phyloP scores from a whole-genome alignment of 805 yeast genomes.

The Zygoascus flipseniorum region DNA sequence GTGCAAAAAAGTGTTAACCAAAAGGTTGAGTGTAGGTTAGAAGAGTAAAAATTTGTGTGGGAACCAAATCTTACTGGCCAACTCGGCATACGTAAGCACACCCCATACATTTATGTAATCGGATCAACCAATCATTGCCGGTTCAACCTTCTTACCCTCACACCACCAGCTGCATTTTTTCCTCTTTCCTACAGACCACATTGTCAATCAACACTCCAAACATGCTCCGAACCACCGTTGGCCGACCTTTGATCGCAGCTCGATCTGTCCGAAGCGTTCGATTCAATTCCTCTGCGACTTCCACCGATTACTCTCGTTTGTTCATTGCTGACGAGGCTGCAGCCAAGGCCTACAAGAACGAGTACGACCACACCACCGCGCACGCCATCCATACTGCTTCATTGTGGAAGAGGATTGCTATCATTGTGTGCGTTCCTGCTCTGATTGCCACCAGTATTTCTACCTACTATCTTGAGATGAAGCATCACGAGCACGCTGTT shows the following conservation, averaged over 20 bases:
- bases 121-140: background rate
- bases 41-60: background rate
- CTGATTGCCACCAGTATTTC: slow-evolving; percentile 68
- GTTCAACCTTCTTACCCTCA: background rate
- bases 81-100: background rate
- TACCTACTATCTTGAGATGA: slow-evolving; percentile 72
- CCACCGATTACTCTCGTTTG: slow-evolving; percentile 2
- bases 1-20: background rate
- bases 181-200: background rate
- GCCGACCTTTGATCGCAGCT: background rate
- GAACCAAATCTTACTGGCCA: background rate
- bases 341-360: slow-evolving; percentile 61
- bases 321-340: slow-evolving; percentile 43
- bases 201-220: background rate
- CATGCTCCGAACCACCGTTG: slow-evolving; percentile 1
- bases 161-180: background rate
- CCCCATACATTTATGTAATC: background rate
- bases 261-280: background rate
- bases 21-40: slow-evolving; percentile 1
- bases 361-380: slow-evolving; percentile 54
- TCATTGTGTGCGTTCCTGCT: slow-evolving; percentile 75
- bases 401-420: slow-evolving; percentile 80
- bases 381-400: slow-evolving; percentile 73
- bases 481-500: slow-evolving; percentile 78
- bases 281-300: background rate